phyloP scores from a whole-genome alignment of 179 eudicot genomes.

The Silene vulgaris region DNA sequence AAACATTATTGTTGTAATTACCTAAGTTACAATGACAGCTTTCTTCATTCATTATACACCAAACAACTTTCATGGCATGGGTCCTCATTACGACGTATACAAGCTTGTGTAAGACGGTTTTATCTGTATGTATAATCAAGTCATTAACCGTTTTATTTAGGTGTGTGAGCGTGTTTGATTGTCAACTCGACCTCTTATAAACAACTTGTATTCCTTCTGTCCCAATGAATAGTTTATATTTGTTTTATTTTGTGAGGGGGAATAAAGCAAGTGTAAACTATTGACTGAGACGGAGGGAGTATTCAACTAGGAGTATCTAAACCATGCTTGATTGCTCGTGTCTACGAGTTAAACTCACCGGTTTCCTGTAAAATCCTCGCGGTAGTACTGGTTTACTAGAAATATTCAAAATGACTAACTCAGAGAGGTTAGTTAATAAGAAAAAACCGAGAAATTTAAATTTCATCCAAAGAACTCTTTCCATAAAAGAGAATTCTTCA shows the following conservation, averaged over 20 bases:
- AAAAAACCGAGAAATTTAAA: neutral
- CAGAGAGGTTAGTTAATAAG: neutral
- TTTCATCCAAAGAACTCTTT: too few species aligned
- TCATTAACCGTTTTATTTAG: too few species aligned
- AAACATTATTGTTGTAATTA: neutral
- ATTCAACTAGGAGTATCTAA: too few species aligned
- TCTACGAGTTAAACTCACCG: neutral
- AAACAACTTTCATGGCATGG: neutral
- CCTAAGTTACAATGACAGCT: conserved; percentile 17
- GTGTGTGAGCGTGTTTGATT: too few species aligned
- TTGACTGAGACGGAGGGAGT: too few species aligned
- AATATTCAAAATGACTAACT: neutral
- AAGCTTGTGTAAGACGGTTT: neutral
- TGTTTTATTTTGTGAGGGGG: too few species aligned
- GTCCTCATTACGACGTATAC: neutral
- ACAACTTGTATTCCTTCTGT: too few species aligned
- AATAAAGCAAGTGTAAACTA: too few species aligned
- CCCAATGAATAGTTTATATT: too few species aligned
- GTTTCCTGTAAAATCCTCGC: neutral
- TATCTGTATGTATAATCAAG: neutral
- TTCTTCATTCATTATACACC: neutral
- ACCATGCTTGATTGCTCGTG: too few species aligned
- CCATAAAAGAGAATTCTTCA: neutral
- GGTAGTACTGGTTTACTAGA: neutral
- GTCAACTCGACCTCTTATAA: too few species aligned